Percentiles rank a stretch among this genome's conserved stretches.
Evolutionary conservation across 192 early-diverging fungal genomes (phyloP).

Genomic region (Helicostylum pulchrum): DNA sequence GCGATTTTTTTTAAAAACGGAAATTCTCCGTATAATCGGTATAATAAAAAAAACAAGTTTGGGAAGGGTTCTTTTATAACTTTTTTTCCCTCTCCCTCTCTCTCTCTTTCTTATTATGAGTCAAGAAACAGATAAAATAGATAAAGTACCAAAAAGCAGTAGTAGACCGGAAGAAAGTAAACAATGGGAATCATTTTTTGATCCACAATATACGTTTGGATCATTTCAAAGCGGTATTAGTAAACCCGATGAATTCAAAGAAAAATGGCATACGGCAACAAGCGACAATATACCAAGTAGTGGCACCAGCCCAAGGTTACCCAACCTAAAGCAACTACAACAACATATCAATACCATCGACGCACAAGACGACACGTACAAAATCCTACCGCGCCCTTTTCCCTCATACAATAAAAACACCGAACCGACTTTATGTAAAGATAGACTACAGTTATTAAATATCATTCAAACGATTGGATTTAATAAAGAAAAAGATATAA

Average conservation of each 20-base stretch:
- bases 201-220: conserved; percentile 25
- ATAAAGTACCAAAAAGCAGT: neutral
- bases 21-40: too few species aligned
- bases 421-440: conserved; percentile 5
- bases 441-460: conserved; percentile 20
- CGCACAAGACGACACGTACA: neutral
- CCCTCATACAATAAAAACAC: conserved; percentile 1
- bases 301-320: conserved; percentile 16
- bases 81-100: too few species aligned
- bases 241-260: neutral
- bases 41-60: too few species aligned
- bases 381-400: conserved; percentile 18
- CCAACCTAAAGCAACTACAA: conserved; percentile 11
- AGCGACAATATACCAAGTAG: neutral
- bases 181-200: conserved; percentile 22
- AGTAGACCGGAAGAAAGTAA: conserved; percentile 13
- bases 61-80: too few species aligned
- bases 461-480: conserved; percentile 6
- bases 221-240: neutral
- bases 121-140: neutral
- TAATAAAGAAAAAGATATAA: neutral
- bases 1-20: too few species aligned
- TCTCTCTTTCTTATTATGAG: too few species aligned
- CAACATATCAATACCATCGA: conserved; percentile 1
- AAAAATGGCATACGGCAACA: neutral